phyloP scores from a whole-genome alignment of 2,329 filamentous ascomycete species.

The Lithohypha guttulata region DNA sequence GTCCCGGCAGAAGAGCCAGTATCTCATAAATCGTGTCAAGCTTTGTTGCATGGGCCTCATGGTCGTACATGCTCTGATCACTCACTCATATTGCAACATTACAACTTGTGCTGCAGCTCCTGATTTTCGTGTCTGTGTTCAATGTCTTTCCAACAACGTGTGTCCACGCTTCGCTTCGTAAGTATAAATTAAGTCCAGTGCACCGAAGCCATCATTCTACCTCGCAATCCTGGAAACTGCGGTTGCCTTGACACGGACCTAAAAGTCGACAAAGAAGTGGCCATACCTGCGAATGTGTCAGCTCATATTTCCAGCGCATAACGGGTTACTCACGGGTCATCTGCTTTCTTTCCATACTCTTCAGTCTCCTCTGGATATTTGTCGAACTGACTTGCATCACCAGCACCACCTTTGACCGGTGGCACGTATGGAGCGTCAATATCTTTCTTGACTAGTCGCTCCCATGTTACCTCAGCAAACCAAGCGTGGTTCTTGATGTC shows the following conservation, averaged over 20 bases:
- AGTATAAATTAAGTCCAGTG: neutral
- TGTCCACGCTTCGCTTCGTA: neutral
- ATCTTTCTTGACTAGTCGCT: constrained; percentile 83
- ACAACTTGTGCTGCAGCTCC: too few relatives aligned
- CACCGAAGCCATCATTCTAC: neutral
- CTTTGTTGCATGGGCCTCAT: too few relatives aligned
- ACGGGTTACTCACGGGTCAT: constrained; percentile 67
- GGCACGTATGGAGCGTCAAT: constrained; percentile 98
- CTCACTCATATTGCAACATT: too few relatives aligned
- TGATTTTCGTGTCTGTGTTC: too few relatives aligned
- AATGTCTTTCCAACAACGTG: neutral
- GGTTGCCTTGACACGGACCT: constrained; percentile 22
- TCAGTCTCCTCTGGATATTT: constrained; percentile 96
- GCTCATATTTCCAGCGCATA: neutral
- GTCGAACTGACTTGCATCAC: constrained; percentile 95
- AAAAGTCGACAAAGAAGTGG: constrained; percentile 67
- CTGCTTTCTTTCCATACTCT: constrained; percentile 66
- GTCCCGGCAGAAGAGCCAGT: too few relatives aligned
- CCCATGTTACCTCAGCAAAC: constrained; percentile 98
- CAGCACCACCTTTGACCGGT: constrained; percentile 83
- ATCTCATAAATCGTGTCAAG: too few relatives aligned
- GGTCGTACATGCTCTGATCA: too few relatives aligned
- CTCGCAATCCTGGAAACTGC: neutral
- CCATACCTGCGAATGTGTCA: constrained; percentile 46
- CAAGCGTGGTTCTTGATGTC: constrained; percentile 94